Evolutionary conservation across 148 eudicot species (phyloP), one percentile per base, ranked within the genome.

Genomic region (Vaccinium darrowii): DNA sequence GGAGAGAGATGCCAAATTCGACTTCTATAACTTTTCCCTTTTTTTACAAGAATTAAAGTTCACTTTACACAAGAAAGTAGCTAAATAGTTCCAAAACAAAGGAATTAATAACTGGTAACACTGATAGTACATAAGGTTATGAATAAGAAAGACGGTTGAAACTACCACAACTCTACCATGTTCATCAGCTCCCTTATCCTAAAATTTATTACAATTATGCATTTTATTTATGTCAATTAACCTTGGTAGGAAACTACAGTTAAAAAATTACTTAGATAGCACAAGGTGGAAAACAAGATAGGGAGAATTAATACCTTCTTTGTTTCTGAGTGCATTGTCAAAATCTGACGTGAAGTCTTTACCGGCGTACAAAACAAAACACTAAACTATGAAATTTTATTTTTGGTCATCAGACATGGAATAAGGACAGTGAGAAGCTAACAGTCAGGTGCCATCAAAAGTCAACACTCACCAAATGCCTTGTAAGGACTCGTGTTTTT

Each of bases 311-410:
- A 51, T 92, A 93, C 99, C 98, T 93, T 91, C 15, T 97, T 96
- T 1, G 98, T 88, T 85, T 97, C 98, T 73, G 92, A 91, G 87
- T 94, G 96, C 80, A 97, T 87, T 3, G 98, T 93, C 91, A 97
- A 88, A 72, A 88, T 87, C 90, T 97, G 99, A 80, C 95, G 96
- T 58, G 98, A 95, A 83, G 99, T 97, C 87, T 82, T 95, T 78
- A 97, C 80, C 98, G 94, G 96, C 89, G 84, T 21, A 47, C 14
- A 27, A 87, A 85, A 33, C 54, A 83, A 0, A 33, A 1, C 36
- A 33, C 71, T 49, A 21, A 69, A 57, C 49, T 16, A 60, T 16
- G 25, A 54, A 49, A 49, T 56, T 36, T 3, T 4, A 54, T 9
- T 62, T 51, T 15, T 71, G 78, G 25, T 23, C 14, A 19, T 63